phyloP scores from a whole-genome alignment of 257 asterid genomes.

The Scutellaria barbata region DNA sequence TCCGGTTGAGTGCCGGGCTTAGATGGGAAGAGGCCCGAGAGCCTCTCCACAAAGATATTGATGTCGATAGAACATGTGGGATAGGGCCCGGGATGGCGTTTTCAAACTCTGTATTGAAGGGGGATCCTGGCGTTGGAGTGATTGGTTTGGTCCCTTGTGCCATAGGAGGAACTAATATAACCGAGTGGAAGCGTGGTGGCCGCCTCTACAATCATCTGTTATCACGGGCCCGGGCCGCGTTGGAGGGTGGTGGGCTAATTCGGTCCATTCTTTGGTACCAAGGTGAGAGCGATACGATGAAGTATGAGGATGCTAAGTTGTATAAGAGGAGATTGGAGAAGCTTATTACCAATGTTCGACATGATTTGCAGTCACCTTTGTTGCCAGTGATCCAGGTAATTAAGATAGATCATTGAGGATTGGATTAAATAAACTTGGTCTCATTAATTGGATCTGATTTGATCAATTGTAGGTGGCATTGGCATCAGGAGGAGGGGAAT shows the following conservation, averaged over 20 bases:
- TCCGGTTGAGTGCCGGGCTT: slow-evolving; percentile 49
- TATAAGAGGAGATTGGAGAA: slow-evolving; percentile 48
- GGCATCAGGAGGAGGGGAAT: slow-evolving; percentile 66
- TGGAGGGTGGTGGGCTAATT: slow-evolving; percentile 49
- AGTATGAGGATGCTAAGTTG: slow-evolving; percentile 41
- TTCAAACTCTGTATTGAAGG: slow-evolving; percentile 42
- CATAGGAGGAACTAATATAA: slow-evolving; percentile 65
- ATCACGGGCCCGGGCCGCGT: slow-evolving; percentile 52
- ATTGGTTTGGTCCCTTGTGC: slow-evolving; percentile 86
- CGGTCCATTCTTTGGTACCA: slow-evolving; percentile 73
- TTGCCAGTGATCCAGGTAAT: slow-evolving; percentile 51
- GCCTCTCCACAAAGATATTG: slow-evolving; percentile 84
- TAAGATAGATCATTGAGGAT: neutral
- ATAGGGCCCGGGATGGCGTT: slow-evolving; percentile 91
- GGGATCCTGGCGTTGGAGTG: slow-evolving; percentile 51
- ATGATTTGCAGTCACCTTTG: slow-evolving; percentile 44
- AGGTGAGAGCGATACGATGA: slow-evolving; percentile 64
- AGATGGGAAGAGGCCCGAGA: slow-evolving; percentile 71
- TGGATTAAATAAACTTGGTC: neutral
- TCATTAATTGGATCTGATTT: neutral
- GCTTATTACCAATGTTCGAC: slow-evolving; percentile 47
- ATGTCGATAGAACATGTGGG: slow-evolving; percentile 59
- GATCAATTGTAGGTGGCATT: slow-evolving; percentile 55
- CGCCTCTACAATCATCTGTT: slow-evolving; percentile 50
- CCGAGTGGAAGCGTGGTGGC: slow-evolving; percentile 64